These are phyloP conservation scores for Penicillium herquei DNA, from an alignment of 495 filamentous ascomycete species.

Conservation along the genomic window DNA sequence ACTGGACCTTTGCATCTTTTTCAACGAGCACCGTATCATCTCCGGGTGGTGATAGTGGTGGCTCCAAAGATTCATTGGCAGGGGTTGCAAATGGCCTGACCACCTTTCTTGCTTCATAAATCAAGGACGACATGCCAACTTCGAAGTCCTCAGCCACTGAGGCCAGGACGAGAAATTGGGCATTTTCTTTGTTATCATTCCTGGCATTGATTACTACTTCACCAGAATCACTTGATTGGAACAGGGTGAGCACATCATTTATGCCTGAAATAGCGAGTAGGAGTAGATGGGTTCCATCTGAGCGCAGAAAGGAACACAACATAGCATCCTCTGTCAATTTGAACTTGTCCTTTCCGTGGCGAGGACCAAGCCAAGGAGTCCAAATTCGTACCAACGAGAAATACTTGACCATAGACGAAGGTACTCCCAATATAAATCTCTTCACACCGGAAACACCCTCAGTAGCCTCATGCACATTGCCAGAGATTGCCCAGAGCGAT, in stretches of 20 bases:
- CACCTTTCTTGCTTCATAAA: constrained; percentile 80
- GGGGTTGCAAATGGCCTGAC: constrained; percentile 39
- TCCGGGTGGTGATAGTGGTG: constrained; percentile 35
- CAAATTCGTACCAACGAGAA: constrained; percentile 79
- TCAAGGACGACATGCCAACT: constrained; percentile 70
- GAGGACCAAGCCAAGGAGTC: constrained; percentile 82
- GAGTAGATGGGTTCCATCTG: constrained; percentile 75
- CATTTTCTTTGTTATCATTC: constrained; percentile 60
- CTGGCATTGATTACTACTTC: constrained; percentile 65
- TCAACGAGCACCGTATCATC: constrained; percentile 41
- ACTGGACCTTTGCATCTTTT: constrained; percentile 56
- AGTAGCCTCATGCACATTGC: constrained; percentile 50
- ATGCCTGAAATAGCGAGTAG: constrained; percentile 77
- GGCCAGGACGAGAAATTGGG: constrained; percentile 63
- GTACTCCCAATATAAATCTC: constrained; percentile 60
- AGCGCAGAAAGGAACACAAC: constrained; percentile 74
- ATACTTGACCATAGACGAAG: constrained; percentile 59
- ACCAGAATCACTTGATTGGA: constrained; percentile 65
- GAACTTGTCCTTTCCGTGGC: constrained; percentile 71
- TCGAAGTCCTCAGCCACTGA: constrained; percentile 76
- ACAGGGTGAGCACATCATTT: constrained; percentile 65
- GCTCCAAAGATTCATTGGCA: constrained; percentile 2
- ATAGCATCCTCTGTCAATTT: constrained; percentile 72
- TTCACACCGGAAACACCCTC: constrained; percentile 55
- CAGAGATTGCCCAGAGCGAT: constrained; percentile 66